phyloP scores from a whole-genome alignment of 208 protist species.

The Crithidia mellificae region DNA sequence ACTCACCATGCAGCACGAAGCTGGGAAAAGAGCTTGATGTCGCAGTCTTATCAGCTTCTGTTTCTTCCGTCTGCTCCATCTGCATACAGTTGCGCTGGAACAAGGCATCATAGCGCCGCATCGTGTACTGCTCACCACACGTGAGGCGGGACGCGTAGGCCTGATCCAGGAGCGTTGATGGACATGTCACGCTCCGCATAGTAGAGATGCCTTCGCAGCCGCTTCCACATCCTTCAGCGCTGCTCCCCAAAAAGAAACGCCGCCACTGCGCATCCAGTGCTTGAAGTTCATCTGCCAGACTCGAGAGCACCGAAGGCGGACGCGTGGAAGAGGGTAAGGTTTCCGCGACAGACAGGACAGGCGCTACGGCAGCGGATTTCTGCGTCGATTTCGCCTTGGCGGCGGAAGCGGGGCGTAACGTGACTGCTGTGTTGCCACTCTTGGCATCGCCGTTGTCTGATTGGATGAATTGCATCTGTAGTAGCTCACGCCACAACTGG shows the following conservation, averaged over 20 bases:
- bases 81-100: background rate
- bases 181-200: background rate
- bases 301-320: background rate
- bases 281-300: constrained; percentile 4
- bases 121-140: constrained; percentile 1
- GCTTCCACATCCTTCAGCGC: background rate
- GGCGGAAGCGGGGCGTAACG: background rate
- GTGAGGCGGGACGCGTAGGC: background rate
- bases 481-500: constrained; percentile 5
- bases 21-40: no score
- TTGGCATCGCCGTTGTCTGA: background rate
- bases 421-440: background rate
- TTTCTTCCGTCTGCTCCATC: background rate
- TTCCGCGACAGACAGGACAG: no score
- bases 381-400: background rate
- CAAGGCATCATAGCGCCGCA: background rate
- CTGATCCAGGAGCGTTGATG: no score
- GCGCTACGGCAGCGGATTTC: no score
- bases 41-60: no score
- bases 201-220: background rate
- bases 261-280: constrained; percentile 4
- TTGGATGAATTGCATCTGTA: constrained; percentile 1
- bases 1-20: background rate
- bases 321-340: no score
- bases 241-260: background rate